Conservation (phyloP, 805 yeast species). For the Yarrowia yakushimensis region DNA sequence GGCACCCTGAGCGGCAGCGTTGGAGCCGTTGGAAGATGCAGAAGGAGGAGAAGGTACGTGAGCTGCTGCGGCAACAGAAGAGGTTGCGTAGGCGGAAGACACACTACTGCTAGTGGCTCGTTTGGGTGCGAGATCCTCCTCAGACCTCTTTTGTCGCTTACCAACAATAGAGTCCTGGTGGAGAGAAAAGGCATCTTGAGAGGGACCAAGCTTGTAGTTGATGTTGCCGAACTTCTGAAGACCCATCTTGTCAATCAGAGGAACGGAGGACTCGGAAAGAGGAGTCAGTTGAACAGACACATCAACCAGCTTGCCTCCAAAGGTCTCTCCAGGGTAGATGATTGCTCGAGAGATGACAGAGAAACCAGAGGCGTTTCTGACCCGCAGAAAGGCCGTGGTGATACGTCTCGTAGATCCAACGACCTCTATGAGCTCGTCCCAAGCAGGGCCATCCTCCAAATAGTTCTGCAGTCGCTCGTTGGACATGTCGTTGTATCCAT, state of each 20-base stretch:
- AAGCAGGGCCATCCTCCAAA: not conserved
- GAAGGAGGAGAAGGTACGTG: slow-evolving; percentile 1
- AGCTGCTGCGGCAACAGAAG: not conserved
- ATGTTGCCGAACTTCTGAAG: not conserved
- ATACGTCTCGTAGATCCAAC: slow-evolving; percentile 2
- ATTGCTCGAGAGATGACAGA: not conserved
- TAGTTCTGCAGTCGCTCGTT: not conserved
- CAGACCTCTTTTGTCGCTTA: not conserved
- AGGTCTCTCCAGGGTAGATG: slow-evolving; percentile 13
- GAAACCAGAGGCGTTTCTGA: not conserved
- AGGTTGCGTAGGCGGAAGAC: not conserved
- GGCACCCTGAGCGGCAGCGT: not conserved
- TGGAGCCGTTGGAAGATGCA: not conserved
- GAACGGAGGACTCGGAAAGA: not conserved
- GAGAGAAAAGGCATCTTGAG: slow-evolving; percentile 5
- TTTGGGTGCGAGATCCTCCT: not conserved
- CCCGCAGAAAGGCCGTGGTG: slow-evolving; percentile 3
- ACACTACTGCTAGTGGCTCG: not conserved
- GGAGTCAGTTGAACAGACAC: slow-evolving; percentile 13
- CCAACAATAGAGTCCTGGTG: slow-evolving; percentile 20
- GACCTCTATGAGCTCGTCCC: slow-evolving; percentile 1
- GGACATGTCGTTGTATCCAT: not conserved
- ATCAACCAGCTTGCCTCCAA: slow-evolving; percentile 5
- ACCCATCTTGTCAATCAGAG: not conserved
- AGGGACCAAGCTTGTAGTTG: slow-evolving; percentile 1